Conservation (phyloP, 2,329 filamentous ascomycete genomes). For the Emmonsia crescens region DNA sequence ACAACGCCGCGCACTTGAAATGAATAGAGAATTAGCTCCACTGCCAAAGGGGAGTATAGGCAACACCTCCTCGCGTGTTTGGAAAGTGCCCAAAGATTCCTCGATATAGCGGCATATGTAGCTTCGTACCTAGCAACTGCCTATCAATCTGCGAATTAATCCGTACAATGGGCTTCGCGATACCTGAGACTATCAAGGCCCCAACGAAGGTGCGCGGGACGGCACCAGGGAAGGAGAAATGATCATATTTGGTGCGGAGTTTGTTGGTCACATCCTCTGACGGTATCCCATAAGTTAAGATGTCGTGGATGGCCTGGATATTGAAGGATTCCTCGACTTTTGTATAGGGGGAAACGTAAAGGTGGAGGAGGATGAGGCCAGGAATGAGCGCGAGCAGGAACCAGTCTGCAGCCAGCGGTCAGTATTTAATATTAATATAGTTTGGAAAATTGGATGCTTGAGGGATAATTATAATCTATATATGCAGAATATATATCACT, state of each 20-base stretch:
- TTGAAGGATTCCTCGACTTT: constrained; percentile 99
- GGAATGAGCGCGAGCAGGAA: constrained; percentile 47
- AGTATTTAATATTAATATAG: background rate
- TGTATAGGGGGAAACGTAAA: constrained; percentile 70
- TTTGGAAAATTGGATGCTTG: background rate
- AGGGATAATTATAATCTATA: background rate
- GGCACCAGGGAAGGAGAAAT: constrained; percentile 78
- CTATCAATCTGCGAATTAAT: constrained; percentile 47
- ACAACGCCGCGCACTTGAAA: constrained; percentile 59
- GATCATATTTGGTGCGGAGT: constrained; percentile 63
- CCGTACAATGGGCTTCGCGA: constrained; percentile 56
- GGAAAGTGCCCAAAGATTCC: background rate
- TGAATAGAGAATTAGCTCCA: background rate
- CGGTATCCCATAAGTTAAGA: constrained; percentile 69
- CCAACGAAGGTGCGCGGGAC: constrained; percentile 89
- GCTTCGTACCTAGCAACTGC: constrained; percentile 44
- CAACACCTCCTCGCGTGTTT: background rate
- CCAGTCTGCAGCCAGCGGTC: constrained; percentile 31
- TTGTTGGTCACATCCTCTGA: constrained; percentile 42
- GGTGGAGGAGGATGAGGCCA: constrained; percentile 54
- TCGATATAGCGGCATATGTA: background rate
- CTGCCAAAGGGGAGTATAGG: background rate
- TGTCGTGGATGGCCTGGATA: constrained; percentile 85
- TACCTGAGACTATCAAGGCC: constrained; percentile 60
- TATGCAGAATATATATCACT: background rate